phyloP scores from a whole-genome alignment of 1,284 basidiomycete species.

The Sporisorium scitamineum region DNA sequence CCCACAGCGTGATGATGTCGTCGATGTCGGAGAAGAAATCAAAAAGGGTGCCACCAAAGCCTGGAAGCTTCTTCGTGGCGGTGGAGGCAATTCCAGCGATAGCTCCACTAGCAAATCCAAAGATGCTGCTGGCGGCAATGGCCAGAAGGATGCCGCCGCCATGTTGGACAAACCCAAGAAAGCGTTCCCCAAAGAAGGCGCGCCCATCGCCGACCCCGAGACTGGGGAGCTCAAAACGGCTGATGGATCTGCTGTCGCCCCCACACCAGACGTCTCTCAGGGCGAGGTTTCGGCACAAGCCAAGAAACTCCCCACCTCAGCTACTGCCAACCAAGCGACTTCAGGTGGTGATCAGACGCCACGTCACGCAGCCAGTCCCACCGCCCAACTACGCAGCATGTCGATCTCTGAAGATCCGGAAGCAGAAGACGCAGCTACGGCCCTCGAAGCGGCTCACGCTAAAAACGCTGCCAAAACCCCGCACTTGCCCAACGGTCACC shows the following conservation, averaged over 20 bases:
- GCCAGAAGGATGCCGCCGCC: constrained; percentile 2
- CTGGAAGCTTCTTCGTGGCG: constrained; percentile 54
- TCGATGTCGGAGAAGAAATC: constrained; percentile 62
- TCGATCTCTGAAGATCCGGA: constrained; percentile 35
- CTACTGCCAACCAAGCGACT: background rate
- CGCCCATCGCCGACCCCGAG: constrained; percentile 34
- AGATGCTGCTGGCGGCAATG: background rate
- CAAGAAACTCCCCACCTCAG: constrained; percentile 12
- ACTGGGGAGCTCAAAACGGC: constrained; percentile 46
- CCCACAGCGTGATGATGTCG: constrained; percentile 36
- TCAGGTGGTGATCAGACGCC: constrained; percentile 33
- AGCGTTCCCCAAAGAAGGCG: constrained; percentile 47
- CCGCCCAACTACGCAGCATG: constrained; percentile 20
- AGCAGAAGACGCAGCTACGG: constrained; percentile 38
- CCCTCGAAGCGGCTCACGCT: constrained; percentile 35
- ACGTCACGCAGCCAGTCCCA: constrained; percentile 28
- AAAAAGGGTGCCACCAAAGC: constrained; percentile 53
- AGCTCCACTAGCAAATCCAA: constrained; percentile 7
- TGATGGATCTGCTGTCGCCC: constrained; percentile 10
- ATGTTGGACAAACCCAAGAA: constrained; percentile 34
- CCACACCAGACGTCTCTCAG: constrained; percentile 9
- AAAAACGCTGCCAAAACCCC: constrained; percentile 22
- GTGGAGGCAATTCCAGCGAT: constrained; percentile 23
- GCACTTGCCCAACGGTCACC: constrained; percentile 27
- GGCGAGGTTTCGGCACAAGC: constrained; percentile 21